Evolutionary conservation across 345 rosid species (phyloP).

Genomic region (Adansonia digitata): DNA sequence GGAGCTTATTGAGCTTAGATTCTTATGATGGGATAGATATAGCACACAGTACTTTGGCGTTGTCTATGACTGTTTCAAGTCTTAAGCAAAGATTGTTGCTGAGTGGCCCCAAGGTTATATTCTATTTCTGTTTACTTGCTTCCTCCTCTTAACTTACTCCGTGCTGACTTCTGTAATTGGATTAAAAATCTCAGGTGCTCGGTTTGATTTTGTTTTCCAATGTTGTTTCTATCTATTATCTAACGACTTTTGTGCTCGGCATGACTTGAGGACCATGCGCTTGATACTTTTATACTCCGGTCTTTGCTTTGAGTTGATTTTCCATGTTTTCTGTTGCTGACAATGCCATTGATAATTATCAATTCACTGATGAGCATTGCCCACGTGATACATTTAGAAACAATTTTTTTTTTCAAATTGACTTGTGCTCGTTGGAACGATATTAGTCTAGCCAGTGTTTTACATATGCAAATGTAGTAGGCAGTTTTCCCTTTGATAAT

Average conservation of each 20-base stretch:
- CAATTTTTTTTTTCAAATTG: background rate
- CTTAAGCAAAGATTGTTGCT: constrained; percentile 39
- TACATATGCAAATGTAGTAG: background rate
- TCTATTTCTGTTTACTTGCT: constrained; percentile 1
- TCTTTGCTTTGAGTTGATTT: background rate
- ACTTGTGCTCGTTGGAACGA: background rate
- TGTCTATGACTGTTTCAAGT: constrained; percentile 30
- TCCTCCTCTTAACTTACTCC: background rate
- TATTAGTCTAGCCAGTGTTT: background rate
- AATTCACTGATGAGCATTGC: background rate
- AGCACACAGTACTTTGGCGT: constrained; percentile 27
- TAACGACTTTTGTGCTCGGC: background rate
- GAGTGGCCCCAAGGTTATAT: constrained; percentile 44
- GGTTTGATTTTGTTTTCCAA: constrained; percentile 12
- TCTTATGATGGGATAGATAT: constrained; percentile 42
- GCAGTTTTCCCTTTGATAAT: background rate
- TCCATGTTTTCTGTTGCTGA: background rate
- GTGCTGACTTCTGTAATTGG: background rate
- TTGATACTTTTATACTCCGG: background rate
- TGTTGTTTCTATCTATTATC: background rate
- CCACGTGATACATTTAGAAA: background rate
- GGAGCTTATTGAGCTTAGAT: constrained; percentile 33
- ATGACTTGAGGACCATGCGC: background rate
- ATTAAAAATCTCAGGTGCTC: background rate
- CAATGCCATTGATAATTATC: background rate